Percentiles rank a stretch among this genome's conserved stretches.
Evolutionary conservation across 2,329 filamentous ascomycete genomes (phyloP).

Genomic region (Aureobasidium sp.): DNA sequence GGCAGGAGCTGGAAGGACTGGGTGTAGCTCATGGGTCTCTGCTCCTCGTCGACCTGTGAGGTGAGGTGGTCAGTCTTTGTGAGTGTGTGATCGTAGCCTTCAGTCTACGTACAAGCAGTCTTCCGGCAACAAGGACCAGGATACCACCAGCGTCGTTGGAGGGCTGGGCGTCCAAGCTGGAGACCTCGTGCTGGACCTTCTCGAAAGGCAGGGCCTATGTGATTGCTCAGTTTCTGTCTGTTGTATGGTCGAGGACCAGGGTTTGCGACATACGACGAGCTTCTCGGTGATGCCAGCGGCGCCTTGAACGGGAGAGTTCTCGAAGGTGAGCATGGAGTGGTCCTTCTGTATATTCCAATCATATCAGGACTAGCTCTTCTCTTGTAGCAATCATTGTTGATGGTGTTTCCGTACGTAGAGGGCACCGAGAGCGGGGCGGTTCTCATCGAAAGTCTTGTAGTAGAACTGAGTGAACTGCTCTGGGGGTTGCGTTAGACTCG

Average conservation of each 20-base stretch:
- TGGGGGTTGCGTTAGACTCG: conserved; percentile 29
- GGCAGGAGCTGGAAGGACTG: conserved; percentile 80
- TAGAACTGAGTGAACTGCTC: conserved; percentile 86
- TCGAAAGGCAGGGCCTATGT: conserved; percentile 66
- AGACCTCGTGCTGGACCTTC: conserved; percentile 69
- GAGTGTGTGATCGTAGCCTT: neutral
- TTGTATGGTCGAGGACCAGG: neutral
- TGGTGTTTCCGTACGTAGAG: conserved; percentile 65
- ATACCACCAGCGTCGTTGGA: conserved; percentile 59
- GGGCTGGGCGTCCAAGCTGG: conserved; percentile 78
- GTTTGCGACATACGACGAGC: conserved; percentile 54
- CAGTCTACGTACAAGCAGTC: conserved; percentile 58
- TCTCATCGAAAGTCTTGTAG: conserved; percentile 75
- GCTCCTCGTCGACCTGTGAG: conserved; percentile 72
- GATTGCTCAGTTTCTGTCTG: neutral
- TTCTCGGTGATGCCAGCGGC: conserved; percentile 64
- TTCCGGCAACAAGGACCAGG: conserved; percentile 80
- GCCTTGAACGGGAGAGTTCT: conserved; percentile 61
- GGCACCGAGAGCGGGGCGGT: conserved; percentile 54
- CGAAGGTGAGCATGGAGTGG: conserved; percentile 89
- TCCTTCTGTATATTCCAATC: conserved; percentile 50
- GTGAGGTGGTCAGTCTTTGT: neutral
- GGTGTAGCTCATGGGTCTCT: conserved; percentile 81
- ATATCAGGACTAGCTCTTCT: neutral
- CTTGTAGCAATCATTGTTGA: conserved; percentile 12